These are phyloP conservation scores for Saturnispora bothae DNA, from an alignment of 805 yeast species.

Conservation along the genomic window DNA sequence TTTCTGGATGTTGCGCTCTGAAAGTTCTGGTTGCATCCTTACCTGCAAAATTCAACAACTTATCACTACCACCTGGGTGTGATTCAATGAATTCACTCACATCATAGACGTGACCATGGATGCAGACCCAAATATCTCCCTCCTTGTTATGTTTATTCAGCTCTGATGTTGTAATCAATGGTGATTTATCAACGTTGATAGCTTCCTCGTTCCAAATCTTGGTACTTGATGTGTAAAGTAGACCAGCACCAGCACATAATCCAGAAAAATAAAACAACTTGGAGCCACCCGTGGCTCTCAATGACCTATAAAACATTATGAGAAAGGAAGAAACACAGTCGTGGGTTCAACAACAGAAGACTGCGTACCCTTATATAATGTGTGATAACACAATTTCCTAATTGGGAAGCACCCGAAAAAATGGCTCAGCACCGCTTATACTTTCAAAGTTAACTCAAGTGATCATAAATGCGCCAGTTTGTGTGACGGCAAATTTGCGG, in stretches of 20 bases:
- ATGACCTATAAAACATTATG: background rate
- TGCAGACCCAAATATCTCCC: constrained; percentile 78
- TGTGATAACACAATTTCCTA: constrained; percentile 3
- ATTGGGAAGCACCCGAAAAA: constrained; percentile 2
- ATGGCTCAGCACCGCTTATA: background rate
- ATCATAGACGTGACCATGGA: constrained; percentile 76
- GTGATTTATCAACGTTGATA: constrained; percentile 18
- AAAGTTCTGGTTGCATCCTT: constrained; percentile 33
- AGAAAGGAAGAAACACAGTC: background rate
- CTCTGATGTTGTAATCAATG: constrained; percentile 7
- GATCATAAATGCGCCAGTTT: background rate
- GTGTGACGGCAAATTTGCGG: too few relatives aligned
- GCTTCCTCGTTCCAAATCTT: constrained; percentile 50
- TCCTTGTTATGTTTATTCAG: constrained; percentile 36
- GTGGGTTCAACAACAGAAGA: too few relatives aligned
- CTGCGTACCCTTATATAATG: too few relatives aligned
- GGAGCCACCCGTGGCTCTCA: too few relatives aligned
- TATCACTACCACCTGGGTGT: constrained; percentile 89
- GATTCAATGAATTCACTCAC: constrained; percentile 72
- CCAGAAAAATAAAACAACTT: background rate
- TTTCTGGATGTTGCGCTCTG: constrained; percentile 20
- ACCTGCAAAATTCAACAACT: constrained; percentile 73
- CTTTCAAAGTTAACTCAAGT: background rate
- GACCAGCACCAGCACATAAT: background rate
- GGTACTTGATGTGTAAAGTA: background rate